Conservation (phyloP, 768 basidiomycete species). For the Paxillus rubicundulus region DNA sequence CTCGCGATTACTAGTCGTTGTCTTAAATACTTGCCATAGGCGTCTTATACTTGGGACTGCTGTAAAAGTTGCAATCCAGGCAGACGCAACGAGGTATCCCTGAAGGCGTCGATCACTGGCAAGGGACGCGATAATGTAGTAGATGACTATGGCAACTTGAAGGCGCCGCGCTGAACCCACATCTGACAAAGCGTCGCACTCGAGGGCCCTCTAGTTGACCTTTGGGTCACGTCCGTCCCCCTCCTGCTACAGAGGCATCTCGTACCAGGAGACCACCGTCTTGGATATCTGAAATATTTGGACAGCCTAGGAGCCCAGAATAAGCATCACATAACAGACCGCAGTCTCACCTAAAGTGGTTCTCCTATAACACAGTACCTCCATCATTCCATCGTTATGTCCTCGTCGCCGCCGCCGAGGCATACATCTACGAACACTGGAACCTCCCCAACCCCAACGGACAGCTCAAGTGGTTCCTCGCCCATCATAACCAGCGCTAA, state of each 20-base stretch:
- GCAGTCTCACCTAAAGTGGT: background rate
- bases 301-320: too few species aligned
- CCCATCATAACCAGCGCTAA: conserved; percentile 17
- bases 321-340: background rate
- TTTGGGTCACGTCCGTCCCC: too few species aligned
- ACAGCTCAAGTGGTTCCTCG: background rate
- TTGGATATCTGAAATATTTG: background rate
- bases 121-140: background rate
- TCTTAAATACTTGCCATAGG: too few species aligned
- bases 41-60: too few species aligned
- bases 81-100: too few species aligned
- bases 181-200: background rate
- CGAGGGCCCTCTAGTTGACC: too few species aligned
- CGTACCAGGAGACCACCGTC: background rate
- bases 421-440: background rate
- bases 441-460: background rate
- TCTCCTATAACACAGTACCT: background rate
- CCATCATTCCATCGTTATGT: conserved; percentile 7
- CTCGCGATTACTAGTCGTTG: too few species aligned
- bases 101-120: too few species aligned
- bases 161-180: background rate
- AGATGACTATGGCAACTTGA: background rate
- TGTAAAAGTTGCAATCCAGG: too few species aligned
- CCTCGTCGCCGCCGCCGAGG: background rate
- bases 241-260: background rate